phyloP scores from a whole-genome alignment of 2,329 filamentous ascomycete species.

The Calonectria naviculata region DNA sequence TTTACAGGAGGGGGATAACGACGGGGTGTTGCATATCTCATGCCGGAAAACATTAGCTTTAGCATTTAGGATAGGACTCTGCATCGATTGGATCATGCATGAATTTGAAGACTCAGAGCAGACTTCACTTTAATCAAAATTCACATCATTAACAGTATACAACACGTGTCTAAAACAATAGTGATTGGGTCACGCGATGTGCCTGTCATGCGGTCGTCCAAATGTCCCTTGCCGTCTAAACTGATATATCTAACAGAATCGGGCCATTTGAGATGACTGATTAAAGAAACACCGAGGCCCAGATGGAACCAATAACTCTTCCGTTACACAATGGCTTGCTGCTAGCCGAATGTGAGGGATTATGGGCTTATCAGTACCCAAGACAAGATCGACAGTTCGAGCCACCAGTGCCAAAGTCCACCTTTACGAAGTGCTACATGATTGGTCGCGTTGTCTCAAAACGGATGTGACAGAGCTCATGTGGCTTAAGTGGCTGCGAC shows the following conservation, averaged over 20 bases:
- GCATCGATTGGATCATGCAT: constrained; percentile 12
- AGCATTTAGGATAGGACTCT: constrained; percentile 6
- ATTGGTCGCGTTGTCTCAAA: neutral
- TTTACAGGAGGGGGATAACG: neutral
- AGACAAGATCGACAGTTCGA: neutral
- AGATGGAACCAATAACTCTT: neutral
- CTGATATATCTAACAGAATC: neutral
- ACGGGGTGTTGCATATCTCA: neutral
- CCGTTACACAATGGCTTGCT: neutral
- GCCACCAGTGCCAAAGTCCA: neutral
- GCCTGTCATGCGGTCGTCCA: neutral
- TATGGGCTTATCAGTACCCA: neutral
- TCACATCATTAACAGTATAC: neutral
- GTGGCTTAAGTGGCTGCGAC: neutral
- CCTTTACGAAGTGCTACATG: neutral
- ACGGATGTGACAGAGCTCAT: neutral
- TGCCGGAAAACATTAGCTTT: constrained; percentile 13
- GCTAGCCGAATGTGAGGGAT: neutral
- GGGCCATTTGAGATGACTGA: no score
- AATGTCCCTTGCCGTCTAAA: neutral
- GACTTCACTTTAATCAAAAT: constrained; percentile 15
- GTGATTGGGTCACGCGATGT: neutral
- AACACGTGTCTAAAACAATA: neutral
- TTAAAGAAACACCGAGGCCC: neutral
- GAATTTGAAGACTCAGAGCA: neutral